Conservation (phyloP, 2,329 filamentous ascomycete species). For the Chaetomium olivaceum region DNA sequence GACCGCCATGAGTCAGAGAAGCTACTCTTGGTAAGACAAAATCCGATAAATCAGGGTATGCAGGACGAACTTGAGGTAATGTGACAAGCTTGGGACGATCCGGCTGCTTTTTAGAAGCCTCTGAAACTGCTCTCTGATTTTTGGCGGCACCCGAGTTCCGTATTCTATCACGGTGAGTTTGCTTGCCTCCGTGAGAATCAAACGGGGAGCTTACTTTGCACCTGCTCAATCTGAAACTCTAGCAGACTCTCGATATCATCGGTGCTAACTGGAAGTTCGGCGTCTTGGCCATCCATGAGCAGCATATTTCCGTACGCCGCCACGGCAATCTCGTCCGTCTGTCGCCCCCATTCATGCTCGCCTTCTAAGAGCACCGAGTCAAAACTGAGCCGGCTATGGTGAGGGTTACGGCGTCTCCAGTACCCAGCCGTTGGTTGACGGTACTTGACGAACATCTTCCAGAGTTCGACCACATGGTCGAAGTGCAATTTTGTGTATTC, state of each 20-base stretch:
- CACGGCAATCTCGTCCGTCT: conserved; percentile 31
- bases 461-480: conserved; percentile 73
- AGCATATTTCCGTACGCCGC: conserved; percentile 57
- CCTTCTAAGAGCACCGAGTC: conserved; percentile 56
- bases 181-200: neutral
- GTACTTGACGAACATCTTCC: conserved; percentile 81
- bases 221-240: conserved; percentile 83
- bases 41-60: neutral
- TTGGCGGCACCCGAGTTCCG: conserved; percentile 74
- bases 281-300: conserved; percentile 40
- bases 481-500: conserved; percentile 83
- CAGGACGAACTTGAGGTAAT: conserved; percentile 67
- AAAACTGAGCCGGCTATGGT: conserved; percentile 58
- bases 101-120: conserved; percentile 67
- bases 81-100: conserved; percentile 69
- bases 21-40: conserved; percentile 44
- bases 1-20: conserved; percentile 92
- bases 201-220: conserved; percentile 66
- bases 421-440: conserved; percentile 70
- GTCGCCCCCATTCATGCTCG: conserved; percentile 52
- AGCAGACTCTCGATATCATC: conserved; percentile 80
- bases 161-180: conserved; percentile 53
- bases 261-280: conserved; percentile 60
- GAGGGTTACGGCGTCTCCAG: conserved; percentile 63
- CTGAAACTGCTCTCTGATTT: conserved; percentile 70